Evolutionary conservation across 2,329 filamentous ascomycete genomes (phyloP).

Genomic region (Colletotrichum limetticola): DNA sequence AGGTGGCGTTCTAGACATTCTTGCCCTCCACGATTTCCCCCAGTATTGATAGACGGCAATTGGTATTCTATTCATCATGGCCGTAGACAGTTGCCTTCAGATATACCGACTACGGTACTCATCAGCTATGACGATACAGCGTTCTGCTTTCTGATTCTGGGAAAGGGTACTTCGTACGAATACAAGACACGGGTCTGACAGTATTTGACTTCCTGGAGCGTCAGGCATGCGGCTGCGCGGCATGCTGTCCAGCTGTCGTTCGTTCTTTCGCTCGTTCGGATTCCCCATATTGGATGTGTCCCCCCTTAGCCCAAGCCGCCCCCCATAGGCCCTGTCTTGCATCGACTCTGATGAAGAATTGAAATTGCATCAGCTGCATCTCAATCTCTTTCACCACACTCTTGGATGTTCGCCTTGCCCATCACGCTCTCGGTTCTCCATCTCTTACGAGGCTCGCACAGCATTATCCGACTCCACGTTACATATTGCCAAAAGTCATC

Average conservation of each 20-base stretch:
- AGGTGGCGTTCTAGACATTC: not conserved
- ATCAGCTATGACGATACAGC: not conserved
- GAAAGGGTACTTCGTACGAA: not conserved
- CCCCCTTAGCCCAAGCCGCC: not conserved
- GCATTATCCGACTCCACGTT: not conserved
- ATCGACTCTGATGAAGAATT: slow-evolving; percentile 12
- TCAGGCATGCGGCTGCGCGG: not conserved
- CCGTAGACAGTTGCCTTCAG: not conserved
- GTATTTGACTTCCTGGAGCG: not conserved
- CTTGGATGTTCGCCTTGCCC: slow-evolving; percentile 2
- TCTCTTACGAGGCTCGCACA: not conserved
- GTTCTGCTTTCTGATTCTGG: not conserved
- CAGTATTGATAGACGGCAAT: not conserved
- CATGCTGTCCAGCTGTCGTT: not conserved
- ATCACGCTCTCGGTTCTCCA: slow-evolving; percentile 22
- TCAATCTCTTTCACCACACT: slow-evolving; percentile 16
- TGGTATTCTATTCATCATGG: no score
- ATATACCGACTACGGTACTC: not conserved
- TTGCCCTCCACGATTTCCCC: not conserved
- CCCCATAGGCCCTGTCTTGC: not conserved
- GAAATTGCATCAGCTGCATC: slow-evolving; percentile 28
- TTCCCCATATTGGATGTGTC: not conserved
- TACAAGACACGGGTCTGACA: not conserved
- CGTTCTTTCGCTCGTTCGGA: not conserved
- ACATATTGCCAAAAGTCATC: not conserved